Evolutionary conservation across 768 basidiomycete species (phyloP).

Genomic region (Phlebiopsis flavidoalba): DNA sequence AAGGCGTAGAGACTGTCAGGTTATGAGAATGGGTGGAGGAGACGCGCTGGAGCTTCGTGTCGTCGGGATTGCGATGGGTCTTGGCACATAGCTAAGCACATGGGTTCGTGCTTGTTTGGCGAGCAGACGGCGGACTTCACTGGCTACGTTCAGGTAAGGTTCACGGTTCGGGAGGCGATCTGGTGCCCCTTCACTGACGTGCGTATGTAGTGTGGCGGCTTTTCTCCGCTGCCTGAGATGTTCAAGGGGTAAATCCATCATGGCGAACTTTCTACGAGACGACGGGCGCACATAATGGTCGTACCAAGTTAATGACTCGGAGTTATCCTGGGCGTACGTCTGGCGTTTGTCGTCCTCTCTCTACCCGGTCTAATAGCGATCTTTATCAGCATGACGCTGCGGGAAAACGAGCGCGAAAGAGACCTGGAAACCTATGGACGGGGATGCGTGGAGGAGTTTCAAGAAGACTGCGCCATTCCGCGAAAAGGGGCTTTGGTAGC

Average conservation of each 20-base stretch:
- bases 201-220: background rate
- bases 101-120: conserved; percentile 17
- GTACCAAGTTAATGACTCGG: conserved; percentile 29
- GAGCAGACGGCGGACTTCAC: conserved; percentile 5
- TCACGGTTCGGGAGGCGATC: too few relatives aligned
- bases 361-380: background rate
- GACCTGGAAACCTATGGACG: conserved; percentile 34
- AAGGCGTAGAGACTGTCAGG: conserved; percentile 26
- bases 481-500: conserved; percentile 20
- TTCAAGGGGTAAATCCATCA: conserved; percentile 12
- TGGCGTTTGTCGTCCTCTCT: background rate
- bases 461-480: conserved; percentile 15
- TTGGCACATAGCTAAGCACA: conserved; percentile 39
- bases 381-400: conserved; percentile 17
- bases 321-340: conserved; percentile 10
- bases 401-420: conserved; percentile 35
- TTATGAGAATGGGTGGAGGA: conserved; percentile 31
- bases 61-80: conserved; percentile 41
- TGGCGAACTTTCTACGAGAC: conserved; percentile 33
- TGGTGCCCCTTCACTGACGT: background rate
- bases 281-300: conserved; percentile 33
- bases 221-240: conserved; percentile 13
- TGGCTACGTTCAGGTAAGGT: background rate
- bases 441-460: conserved; percentile 11
- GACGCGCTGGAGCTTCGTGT: conserved; percentile 34